phyloP scores from a whole-genome alignment of 2,329 filamentous ascomycete species.

The Aureobasidium melanogenum region DNA sequence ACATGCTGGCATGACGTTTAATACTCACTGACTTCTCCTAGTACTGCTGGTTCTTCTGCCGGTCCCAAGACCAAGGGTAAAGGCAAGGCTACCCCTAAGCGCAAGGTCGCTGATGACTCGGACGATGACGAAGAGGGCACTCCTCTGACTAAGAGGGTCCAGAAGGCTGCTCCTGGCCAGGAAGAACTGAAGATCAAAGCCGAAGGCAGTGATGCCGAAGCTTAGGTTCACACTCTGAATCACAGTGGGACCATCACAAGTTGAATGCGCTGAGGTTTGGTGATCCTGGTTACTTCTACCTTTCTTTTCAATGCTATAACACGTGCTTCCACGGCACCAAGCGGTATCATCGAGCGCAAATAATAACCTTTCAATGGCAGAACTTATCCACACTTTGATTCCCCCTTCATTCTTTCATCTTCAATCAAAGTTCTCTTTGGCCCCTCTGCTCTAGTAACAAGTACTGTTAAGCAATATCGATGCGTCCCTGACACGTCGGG shows the following conservation, averaged over 20 bases:
- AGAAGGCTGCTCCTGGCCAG: conserved; percentile 21
- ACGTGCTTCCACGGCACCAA: background rate
- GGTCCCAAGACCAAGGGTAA: conserved; percentile 3
- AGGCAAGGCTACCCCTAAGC: background rate
- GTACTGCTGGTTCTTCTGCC: background rate
- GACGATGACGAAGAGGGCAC: conserved; percentile 2
- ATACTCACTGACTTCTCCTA: background rate
- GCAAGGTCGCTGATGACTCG: background rate
- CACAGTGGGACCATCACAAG: background rate
- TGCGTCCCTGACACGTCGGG: too few relatives aligned
- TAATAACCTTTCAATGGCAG: background rate
- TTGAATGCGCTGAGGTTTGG: background rate
- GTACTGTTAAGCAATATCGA: background rate
- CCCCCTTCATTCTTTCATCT: background rate
- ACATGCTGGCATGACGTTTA: background rate
- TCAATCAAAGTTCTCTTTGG: background rate
- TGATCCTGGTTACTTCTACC: background rate
- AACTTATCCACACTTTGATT: background rate
- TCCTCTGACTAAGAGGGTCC: conserved; percentile 22
- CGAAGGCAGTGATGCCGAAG: background rate
- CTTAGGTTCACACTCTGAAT: background rate
- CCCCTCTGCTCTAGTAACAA: background rate
- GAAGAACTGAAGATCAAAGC: background rate
- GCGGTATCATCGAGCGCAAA: background rate
- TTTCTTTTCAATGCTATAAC: background rate